These are phyloP conservation scores for Cyclotella sp. DNA, from an alignment of 108 stramenopile genomes.

Conservation along the genomic window DNA sequence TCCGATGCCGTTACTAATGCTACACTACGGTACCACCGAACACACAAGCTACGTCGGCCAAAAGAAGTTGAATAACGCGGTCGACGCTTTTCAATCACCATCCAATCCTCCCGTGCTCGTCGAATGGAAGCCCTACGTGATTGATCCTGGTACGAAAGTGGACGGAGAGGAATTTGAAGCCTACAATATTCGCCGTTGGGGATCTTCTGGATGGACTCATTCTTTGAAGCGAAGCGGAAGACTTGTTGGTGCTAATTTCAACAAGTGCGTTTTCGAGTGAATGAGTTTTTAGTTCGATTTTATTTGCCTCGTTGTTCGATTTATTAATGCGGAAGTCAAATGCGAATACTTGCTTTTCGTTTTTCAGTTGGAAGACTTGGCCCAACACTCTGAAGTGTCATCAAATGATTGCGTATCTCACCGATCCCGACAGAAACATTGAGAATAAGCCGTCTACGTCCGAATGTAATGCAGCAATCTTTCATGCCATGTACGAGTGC, in stretches of 20 bases:
- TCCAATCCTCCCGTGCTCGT: conserved; percentile 45
- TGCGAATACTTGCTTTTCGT: not conserved
- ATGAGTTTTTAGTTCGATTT: not conserved
- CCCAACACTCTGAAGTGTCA: conserved; percentile 79
- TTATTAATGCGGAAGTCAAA: not conserved
- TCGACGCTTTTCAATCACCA: conserved; percentile 45
- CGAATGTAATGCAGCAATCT: conserved; percentile 60
- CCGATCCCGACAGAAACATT: conserved; percentile 11
- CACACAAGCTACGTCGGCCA: conserved; percentile 80
- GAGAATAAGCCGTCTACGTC: conserved; percentile 48
- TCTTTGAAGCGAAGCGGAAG: conserved; percentile 61
- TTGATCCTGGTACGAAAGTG: conserved; percentile 67
- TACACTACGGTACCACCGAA: conserved; percentile 66
- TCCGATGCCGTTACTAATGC: conserved; percentile 34
- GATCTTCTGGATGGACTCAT: conserved; percentile 70
- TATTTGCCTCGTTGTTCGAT: not conserved
- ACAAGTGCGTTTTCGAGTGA: not conserved
- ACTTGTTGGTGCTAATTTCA: conserved; percentile 72
- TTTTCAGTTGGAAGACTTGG: conserved; percentile 73
- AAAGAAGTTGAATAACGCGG: conserved; percentile 65
- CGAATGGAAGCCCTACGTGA: conserved; percentile 82
- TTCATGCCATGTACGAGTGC: conserved; percentile 72
- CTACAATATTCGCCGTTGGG: conserved; percentile 79
- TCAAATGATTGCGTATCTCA: conserved; percentile 59
- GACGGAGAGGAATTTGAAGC: conserved; percentile 73